Percentiles rank a stretch among this genome's conserved stretches.
Conservation (phyloP, 352 stramenopile genomes). For the Globisporangium uncinulatum region DNA sequence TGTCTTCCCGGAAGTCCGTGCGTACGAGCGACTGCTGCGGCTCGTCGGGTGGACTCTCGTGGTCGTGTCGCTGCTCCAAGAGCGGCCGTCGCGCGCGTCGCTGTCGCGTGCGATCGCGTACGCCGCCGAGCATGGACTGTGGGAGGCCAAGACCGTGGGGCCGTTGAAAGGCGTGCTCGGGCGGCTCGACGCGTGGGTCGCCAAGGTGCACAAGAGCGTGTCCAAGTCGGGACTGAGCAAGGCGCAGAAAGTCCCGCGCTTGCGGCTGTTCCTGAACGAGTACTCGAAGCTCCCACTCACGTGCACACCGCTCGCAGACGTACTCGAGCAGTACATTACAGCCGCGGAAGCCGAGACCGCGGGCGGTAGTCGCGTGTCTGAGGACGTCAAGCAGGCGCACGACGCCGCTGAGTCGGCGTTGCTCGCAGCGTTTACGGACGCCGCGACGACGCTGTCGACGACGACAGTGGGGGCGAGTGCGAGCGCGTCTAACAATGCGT, state of each 20-base stretch:
- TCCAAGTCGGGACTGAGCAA: constrained; percentile 45
- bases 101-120: constrained; percentile 60
- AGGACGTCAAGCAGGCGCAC: constrained; percentile 26
- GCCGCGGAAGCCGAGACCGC: constrained; percentile 20
- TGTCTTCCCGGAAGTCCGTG: constrained; percentile 62
- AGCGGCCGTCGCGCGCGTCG: constrained; percentile 59
- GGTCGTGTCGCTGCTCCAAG: constrained; percentile 67
- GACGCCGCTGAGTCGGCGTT: constrained; percentile 21
- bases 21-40: constrained; percentile 60
- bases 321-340: constrained; percentile 31
- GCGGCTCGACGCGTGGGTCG: constrained; percentile 78
- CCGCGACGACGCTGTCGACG: constrained; percentile 18
- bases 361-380: constrained; percentile 4
- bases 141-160: constrained; percentile 57
- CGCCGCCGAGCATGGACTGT: constrained; percentile 51
- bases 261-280: constrained; percentile 81
- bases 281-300: constrained; percentile 86
- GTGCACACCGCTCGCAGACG: constrained; percentile 24
- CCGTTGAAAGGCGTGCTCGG: constrained; percentile 68
- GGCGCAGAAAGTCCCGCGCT: constrained; percentile 45
- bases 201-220: constrained; percentile 71
- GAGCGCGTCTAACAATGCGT: background rate
- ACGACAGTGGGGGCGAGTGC: background rate
- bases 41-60: constrained; percentile 69
- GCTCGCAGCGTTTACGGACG: constrained; percentile 24